Evolutionary conservation across 1,139 yeast genomes (phyloP), one percentile per base, ranked within the genome.

Genomic region (Blastobotrys petasosporus): DNA sequence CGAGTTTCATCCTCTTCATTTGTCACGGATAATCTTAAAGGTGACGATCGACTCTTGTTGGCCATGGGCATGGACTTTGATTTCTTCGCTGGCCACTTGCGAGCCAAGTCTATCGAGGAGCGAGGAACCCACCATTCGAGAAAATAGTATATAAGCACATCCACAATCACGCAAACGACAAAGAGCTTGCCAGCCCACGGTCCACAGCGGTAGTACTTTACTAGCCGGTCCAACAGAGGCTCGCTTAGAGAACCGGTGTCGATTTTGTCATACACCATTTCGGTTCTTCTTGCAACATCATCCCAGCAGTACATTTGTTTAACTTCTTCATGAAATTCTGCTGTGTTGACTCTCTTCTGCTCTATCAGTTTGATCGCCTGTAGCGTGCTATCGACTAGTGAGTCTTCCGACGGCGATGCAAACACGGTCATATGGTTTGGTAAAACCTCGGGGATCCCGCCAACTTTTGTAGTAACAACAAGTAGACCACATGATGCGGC

Each of bases 401-500:
- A 81, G 51, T 85, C 87, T 48, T 85, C 97, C 0, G 84, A 77
- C 0, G 97, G 95, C 16, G 82, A 75, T 0, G 97, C 94, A 66
- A 85, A 92, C 2, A 84, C 85, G 0, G 96, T 88, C 97, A 94
- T 92, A 59, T 88, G 87, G 25, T 76, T 74, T 0, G 98, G 99
- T 37, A 94, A 66, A 3, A 94, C 98, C 60, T 94, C 99, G 0
- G 97, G 97, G 37, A 92, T 90, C 3, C 98, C 99, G 1, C 99
- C 99, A 0, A 94, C 98, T 51, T 82, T 81, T 0, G 99, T 94
- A 0, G 97, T 90, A 0, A 94, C 98, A 1, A 94, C 96, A 31
- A 86, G 74, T 33, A 94, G 66, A 0, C 97, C 97, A 69, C 98
- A 92, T 0, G 95, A 85, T 0, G 97, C 98, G 0, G 99, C 99